Percentiles rank a stretch among this genome's conserved stretches.
These are phyloP conservation scores for Tephrocybe sp. DNA, from an alignment of 768 basidiomycete species.

Conservation along the genomic window DNA sequence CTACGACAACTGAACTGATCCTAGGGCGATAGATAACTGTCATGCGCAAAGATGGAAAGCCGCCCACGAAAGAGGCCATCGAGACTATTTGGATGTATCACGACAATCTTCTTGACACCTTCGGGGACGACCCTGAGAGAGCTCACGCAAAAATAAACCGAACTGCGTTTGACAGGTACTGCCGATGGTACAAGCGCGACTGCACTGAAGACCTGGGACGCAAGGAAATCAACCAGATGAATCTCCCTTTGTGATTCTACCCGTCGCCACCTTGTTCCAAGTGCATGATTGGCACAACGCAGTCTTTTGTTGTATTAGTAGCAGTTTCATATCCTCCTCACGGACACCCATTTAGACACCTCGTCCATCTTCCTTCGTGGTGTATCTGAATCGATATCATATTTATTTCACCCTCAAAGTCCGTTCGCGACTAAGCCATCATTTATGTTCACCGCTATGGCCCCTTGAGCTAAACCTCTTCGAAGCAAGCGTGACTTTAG, in stretches of 20 bases:
- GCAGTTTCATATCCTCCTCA: too few species aligned
- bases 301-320: background rate
- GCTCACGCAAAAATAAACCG: background rate
- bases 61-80: conserved; percentile 13
- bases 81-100: conserved; percentile 31
- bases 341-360: too few species aligned
- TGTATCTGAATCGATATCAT: too few species aligned
- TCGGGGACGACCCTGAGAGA: conserved; percentile 12
- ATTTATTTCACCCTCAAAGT: too few species aligned
- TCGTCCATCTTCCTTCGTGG: too few species aligned
- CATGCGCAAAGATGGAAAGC: conserved; percentile 13
- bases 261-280: too few species aligned
- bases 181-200: conserved; percentile 4
- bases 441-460: too few species aligned
- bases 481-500: background rate
- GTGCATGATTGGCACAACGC: too few species aligned
- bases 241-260: conserved; percentile 6
- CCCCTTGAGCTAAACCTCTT: background rate
- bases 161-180: conserved; percentile 6
- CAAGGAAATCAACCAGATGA: background rate
- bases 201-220: background rate
- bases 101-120: conserved; percentile 27
- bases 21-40: conserved; percentile 6
- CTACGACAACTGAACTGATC: too few species aligned
- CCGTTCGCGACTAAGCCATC: too few species aligned